phyloP scores from a whole-genome alignment of 2,329 filamentous ascomycete genomes.

The Ophiocordyceps sinensis region DNA sequence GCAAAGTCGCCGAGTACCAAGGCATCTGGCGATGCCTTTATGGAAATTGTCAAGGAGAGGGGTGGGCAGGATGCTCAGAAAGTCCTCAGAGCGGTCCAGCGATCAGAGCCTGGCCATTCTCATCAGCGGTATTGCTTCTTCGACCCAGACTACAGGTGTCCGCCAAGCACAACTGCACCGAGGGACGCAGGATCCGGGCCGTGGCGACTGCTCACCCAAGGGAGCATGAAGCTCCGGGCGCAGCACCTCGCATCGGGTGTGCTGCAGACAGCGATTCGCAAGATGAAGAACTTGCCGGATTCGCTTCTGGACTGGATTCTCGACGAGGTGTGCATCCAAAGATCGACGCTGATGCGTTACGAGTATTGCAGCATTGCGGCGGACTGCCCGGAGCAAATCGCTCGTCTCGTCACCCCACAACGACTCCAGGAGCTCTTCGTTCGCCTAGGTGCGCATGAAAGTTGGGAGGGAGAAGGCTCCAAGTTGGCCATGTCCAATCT shows the following conservation, averaged over 20 bases:
- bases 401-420: conserved; percentile 28
- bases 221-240: conserved; percentile 28
- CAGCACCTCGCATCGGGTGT: conserved; percentile 49
- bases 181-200: conserved; percentile 19
- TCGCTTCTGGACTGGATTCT: conserved; percentile 54
- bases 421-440: conserved; percentile 39
- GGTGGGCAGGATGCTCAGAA: conserved; percentile 29
- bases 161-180: conserved; percentile 11
- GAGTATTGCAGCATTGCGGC: conserved; percentile 46
- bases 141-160: conserved; percentile 15
- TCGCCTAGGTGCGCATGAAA: conserved; percentile 39
- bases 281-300: conserved; percentile 35
- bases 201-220: conserved; percentile 35
- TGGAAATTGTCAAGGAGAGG: conserved; percentile 19
- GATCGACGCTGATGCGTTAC: conserved; percentile 37
- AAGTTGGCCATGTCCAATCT: conserved; percentile 9
- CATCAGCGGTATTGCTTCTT: conserved; percentile 36
- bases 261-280: conserved; percentile 32
- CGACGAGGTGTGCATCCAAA: conserved; percentile 41
- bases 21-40: conserved; percentile 11
- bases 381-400: conserved; percentile 26
- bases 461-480: conserved; percentile 19
- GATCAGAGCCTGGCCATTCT: conserved; percentile 25
- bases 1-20: conserved; percentile 2
- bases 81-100: conserved; percentile 33